These are phyloP conservation scores for Mycena rosella DNA, from an alignment of 768 basidiomycete species.

Conservation along the genomic window DNA sequence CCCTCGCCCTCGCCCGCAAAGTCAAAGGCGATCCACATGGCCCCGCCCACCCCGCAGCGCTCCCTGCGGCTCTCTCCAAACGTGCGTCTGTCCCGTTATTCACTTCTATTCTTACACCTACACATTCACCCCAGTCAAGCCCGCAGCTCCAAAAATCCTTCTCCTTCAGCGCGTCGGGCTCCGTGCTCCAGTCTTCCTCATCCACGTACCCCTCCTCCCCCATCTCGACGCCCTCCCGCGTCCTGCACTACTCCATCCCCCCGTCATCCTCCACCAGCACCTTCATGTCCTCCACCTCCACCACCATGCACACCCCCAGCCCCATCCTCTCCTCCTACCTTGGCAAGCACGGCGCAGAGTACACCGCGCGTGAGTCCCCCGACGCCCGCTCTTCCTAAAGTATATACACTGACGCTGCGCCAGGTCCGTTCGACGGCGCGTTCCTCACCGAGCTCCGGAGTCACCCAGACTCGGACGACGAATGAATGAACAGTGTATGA, in stretches of 20 bases:
- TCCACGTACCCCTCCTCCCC: conserved; percentile 54
- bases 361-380: conserved; percentile 52
- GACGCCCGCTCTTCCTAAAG: neutral
- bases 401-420: neutral
- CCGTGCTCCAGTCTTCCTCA: conserved; percentile 44
- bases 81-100: conserved; percentile 37
- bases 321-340: conserved; percentile 59
- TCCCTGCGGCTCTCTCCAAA: conserved; percentile 57
- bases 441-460: conserved; percentile 46
- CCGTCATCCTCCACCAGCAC: conserved; percentile 49
- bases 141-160: conserved; percentile 60
- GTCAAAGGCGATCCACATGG: conserved; percentile 41
- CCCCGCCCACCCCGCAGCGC: conserved; percentile 50
- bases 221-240: conserved; percentile 55
- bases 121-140: conserved; percentile 47
- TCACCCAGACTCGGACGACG: conserved; percentile 39
- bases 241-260: conserved; percentile 51
- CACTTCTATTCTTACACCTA: neutral
- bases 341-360: conserved; percentile 52
- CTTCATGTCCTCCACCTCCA: conserved; percentile 47
- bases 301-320: conserved; percentile 53
- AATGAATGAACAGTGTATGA: too few relatives aligned
- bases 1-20: conserved; percentile 50
- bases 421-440: conserved; percentile 59
- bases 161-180: conserved; percentile 52